Evolutionary conservation across 192 early-diverging fungal species (phyloP).

Genomic region (Rhizophagus sp.): DNA sequence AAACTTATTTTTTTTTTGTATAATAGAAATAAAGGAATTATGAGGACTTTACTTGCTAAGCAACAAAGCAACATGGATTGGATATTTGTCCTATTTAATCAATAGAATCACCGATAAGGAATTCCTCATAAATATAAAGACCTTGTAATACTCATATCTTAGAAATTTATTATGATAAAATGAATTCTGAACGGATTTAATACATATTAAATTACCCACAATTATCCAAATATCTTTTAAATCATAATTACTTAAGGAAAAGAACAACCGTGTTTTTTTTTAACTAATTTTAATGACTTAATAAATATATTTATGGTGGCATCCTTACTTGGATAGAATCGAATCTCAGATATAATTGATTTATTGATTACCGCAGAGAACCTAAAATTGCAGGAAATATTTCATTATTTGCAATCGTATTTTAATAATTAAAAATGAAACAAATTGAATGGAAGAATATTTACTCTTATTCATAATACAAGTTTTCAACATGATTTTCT

Average conservation of each 20-base stretch:
- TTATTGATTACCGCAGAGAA: background rate
- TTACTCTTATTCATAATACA: background rate
- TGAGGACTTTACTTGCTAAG: too few species aligned
- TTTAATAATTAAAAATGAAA: background rate
- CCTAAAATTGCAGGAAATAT: background rate
- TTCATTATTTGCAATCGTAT: background rate
- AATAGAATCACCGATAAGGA: too few species aligned
- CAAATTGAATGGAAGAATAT: background rate
- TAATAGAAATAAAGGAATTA: too few species aligned
- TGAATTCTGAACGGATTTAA: too few species aligned
- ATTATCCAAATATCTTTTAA: background rate
- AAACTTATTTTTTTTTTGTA: too few species aligned
- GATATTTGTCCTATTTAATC: too few species aligned
- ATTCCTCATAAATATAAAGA: too few species aligned
- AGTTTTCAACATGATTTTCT: background rate
- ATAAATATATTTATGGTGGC: background rate
- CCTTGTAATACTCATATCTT: too few species aligned
- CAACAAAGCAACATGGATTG: too few species aligned
- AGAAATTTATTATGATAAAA: too few species aligned
- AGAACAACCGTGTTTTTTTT: background rate
- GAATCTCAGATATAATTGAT: background rate
- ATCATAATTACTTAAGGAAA: background rate
- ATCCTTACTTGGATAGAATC: background rate
- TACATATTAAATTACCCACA: too few species aligned
- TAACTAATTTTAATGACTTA: background rate